Evolutionary conservation across 495 filamentous ascomycete genomes (phyloP), one percentile per base, ranked within the genome.

Genomic region (Friedmanniomyces simplex): DNA sequence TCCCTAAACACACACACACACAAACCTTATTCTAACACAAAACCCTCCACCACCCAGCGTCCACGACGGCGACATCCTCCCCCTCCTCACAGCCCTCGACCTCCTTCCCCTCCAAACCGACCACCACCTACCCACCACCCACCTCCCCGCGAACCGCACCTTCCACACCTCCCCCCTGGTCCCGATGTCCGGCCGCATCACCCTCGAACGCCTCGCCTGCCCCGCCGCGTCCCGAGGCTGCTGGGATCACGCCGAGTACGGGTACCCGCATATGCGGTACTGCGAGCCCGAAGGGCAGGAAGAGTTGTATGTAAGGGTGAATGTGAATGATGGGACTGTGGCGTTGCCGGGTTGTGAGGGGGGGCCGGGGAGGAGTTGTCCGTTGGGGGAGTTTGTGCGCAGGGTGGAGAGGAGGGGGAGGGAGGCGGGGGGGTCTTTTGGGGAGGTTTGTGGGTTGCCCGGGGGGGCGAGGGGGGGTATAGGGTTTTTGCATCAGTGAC

Each of bases 11-110:
- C n/a, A 32, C 12, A 14, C 32, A 30, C 22, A 39, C 24, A 36
- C 43, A 48, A n/a, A 30, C 24, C 5, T 24, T 32, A 1, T 42
- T 2, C 20, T 54, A 11, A 50, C 32, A 16, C 18, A 25, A 22
- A 18, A 12, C 11, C 26, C 28, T 32, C 28, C n/a, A 12, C 28
- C n/a, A n/a, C n/a, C n/a, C 55, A 81, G 79, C 64, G 79, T 78
- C 4, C 80, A 83, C 60, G 80, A 82, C 60, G 79, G 77, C 32
- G 80, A 82, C 54, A 79, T 83, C 32, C 69, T 79, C 8, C 77
- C 79, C 1, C 75, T 82, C 65, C 65, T 82, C 18, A 68, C 79
- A 12, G 74, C 78, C 11, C 68, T 83, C 22, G 76, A 78, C 46
- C 67, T 83, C 25, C 72, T 83, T 48, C 58, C 63, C 3, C 68